Evolutionary conservation across 139 green algal species (phyloP), one percentile per base, ranked within the genome.

Genomic region (Tetraselmis striata): DNA sequence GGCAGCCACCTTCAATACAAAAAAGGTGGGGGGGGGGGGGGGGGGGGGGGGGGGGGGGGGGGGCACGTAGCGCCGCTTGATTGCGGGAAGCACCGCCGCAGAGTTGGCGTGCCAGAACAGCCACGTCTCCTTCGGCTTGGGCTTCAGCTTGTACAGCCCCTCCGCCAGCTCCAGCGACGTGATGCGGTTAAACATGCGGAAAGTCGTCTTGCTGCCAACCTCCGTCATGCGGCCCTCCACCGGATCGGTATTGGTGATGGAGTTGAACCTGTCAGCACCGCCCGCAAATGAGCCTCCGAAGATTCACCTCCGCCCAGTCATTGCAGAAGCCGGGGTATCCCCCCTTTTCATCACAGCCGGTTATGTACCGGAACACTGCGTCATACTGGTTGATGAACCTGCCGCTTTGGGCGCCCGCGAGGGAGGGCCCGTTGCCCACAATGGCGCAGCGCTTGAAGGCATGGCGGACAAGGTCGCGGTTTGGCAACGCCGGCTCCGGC

Each of bases 361-460:
- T n/a, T n/a, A n/a, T n/a, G n/a, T n/a, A 67, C n/a, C 74, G 22
- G 25, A 77, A 77, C 23, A 77, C 74, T 18, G 74, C 74, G 25
- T 77, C 74, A 18, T 28, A 77, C 5, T 28, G 26, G n/a, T 77
- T 29, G 74, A 77, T 77, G 26, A 30, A 28, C 25, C 2, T n/a
- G 25, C 74, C 74, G 25, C n/a, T 77, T 28, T 28, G 74, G 74
- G 25, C 5, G 74, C 26, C n/a, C 23, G 25, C 26, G 74, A 77
- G 74, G 74, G 74, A 77, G 74, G 74, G 74, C 23, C 74, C 74
- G 74, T 77, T 77, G 26, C 74, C 74, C 2, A 77, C 74, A 18
- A 77, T 77, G n/a, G 74, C 74, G 74, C 74, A 77, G 25, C 74
- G 74, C 25, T 77, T 77, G 74, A 77, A 77, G 22, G 74, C 74